Base-by-base conservation (phyloP, 305 asterid species). In the Solanum aculeatissimum region DNA sequence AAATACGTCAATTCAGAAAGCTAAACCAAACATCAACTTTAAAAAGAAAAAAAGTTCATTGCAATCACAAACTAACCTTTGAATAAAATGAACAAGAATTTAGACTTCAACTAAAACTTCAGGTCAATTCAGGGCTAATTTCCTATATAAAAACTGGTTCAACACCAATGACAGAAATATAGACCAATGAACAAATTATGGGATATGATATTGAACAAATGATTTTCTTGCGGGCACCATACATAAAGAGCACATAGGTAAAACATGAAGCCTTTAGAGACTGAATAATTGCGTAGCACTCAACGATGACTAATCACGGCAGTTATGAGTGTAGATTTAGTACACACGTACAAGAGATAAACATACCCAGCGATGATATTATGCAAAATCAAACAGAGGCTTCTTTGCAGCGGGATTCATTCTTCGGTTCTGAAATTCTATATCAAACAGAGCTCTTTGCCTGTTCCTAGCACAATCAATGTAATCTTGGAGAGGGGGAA, bases 401-500 rank as follows among this genome's bases (percentile, higher is more conserved):
- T 93, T 95, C 89, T 84, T 93, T 43, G 92, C 85, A 51, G 86
- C 70, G 78, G 92, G 87, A 74, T 82, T 84, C 3, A 91, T 90
- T 81, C 84, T 89, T 66, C 85, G 88, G 53, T 35, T 74, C 84
- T 90, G 91, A 74, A 66, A 84, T 75, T 88, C 91, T 70, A 88
- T 38, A 72, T 89, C 88, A 74, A 83, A 85, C 62, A 93, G 83
- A 49, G 96, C 89, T 74, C 60, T 82, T 60, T 88, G 88, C 55
- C 98, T 87, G 80, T 86, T 86, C 79, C 82, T 70, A 71, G 97
- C 96, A 86, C 99, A 87, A 63, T 81, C 92, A 9, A 86, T 85
- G 87, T 96, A 96, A 78, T 94, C 99, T 69, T 68, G 71, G 7
- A 94, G 92, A 57, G 99, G 97, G 49, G 99, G 99, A 83, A 94